These are phyloP conservation scores for Carex parvula DNA, from an alignment of 176 grass and related monocot species.

Conservation along the genomic window DNA sequence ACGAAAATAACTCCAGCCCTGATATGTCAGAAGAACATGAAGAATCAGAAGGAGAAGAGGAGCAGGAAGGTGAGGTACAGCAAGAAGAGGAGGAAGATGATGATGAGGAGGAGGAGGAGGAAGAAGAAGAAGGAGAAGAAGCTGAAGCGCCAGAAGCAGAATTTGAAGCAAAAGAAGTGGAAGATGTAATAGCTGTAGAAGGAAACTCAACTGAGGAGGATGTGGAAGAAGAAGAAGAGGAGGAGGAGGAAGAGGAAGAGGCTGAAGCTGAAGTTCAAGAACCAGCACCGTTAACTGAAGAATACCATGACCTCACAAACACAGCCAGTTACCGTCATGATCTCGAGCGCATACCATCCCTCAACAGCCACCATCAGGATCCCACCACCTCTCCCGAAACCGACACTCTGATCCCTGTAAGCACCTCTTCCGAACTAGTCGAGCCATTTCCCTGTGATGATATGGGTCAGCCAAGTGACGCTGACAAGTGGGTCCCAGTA, in stretches of 20 bases:
- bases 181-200: constrained; percentile 6
- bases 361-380: constrained; percentile 33
- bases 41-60: constrained; percentile 16
- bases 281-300: constrained; percentile 2
- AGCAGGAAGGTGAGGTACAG: not conserved
- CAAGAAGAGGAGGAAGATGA: constrained; percentile 5
- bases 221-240: constrained; percentile 3
- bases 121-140: constrained; percentile 5
- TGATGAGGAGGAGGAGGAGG: not conserved
- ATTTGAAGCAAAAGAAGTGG: not conserved
- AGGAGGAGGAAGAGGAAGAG: constrained; percentile 2
- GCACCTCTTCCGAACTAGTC: not conserved
- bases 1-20: constrained; percentile 1
- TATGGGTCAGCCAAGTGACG: not conserved
- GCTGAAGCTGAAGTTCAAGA: not conserved
- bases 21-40: constrained; percentile 19
- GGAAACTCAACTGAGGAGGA: constrained; percentile 5
- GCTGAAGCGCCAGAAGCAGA: constrained; percentile 15
- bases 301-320: not conserved
- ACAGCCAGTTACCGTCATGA: constrained; percentile 12
- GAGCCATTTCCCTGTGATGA: constrained; percentile 5
- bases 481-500: constrained; percentile 34
- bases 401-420: not conserved
- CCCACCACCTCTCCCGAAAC: not conserved
- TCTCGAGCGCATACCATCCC: constrained; percentile 33